Evolutionary conservation across 495 filamentous ascomycete species (phyloP).

Genomic region (Recurvomyces mirabilis): DNA sequence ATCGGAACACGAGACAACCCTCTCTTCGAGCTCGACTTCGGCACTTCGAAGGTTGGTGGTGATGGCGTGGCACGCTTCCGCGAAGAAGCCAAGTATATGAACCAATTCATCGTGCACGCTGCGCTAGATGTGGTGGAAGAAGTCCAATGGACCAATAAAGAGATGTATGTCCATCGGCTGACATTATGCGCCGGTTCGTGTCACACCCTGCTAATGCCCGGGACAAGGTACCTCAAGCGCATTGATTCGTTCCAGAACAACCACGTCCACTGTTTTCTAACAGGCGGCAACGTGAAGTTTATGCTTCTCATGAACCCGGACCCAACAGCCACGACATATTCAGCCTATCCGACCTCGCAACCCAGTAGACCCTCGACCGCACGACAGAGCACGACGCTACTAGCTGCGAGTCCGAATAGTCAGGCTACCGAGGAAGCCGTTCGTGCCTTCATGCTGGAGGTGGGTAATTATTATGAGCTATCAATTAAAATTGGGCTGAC

Average conservation of each 20-base stretch:
- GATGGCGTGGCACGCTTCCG: slow-evolving; percentile 82
- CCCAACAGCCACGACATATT: slow-evolving; percentile 38
- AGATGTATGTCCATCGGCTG: slow-evolving; percentile 44
- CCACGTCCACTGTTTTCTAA: slow-evolving; percentile 85
- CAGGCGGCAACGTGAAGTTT: slow-evolving; percentile 71
- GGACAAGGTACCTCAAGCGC: slow-evolving; percentile 76
- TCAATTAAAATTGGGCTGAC: too few species aligned
- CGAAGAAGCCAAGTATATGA: slow-evolving; percentile 79
- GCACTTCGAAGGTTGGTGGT: slow-evolving; percentile 84
- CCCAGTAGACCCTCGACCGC: slow-evolving; percentile 28
- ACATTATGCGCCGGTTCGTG: background rate
- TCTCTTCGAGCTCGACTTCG: slow-evolving; percentile 91
- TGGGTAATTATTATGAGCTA: too few species aligned
- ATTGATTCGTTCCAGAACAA: slow-evolving; percentile 88
- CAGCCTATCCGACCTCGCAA: slow-evolving; percentile 22
- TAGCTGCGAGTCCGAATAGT: slow-evolving; percentile 65
- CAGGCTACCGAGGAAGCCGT: slow-evolving; percentile 91
- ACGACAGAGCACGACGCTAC: slow-evolving; percentile 34
- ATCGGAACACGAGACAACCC: slow-evolving; percentile 89
- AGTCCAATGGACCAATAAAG: slow-evolving; percentile 73
- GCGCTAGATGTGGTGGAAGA: slow-evolving; percentile 91
- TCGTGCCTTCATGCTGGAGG: slow-evolving; percentile 77
- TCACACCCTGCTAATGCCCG: background rate
- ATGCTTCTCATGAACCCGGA: slow-evolving; percentile 69
- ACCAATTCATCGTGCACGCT: slow-evolving; percentile 92